Evolutionary conservation across 2,329 filamentous ascomycete species (phyloP).

Genomic region (Aphanocladium album): DNA sequence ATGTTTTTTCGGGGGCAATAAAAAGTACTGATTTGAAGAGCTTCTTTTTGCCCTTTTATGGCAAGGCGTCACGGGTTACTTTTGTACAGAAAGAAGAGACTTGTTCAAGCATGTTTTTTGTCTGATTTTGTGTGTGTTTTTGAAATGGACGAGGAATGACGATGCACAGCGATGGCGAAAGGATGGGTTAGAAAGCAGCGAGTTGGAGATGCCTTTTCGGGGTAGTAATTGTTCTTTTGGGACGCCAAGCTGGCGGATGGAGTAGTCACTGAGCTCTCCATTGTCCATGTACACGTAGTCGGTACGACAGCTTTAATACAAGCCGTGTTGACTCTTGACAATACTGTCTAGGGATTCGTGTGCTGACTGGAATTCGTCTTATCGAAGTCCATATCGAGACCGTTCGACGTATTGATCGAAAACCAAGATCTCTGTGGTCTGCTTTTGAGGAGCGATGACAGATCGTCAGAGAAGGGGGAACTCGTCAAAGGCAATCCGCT

Average conservation of each 20-base stretch:
- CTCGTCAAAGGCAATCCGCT: too few relatives aligned
- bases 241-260: not conserved
- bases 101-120: not conserved
- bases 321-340: too few relatives aligned
- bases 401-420: too few relatives aligned
- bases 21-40: not conserved
- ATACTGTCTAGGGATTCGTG: too few relatives aligned
- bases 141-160: not conserved
- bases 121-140: not conserved
- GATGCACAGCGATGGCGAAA: not conserved
- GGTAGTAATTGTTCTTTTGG: not conserved
- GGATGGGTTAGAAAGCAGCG: not conserved
- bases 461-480: too few relatives aligned
- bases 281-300: not conserved
- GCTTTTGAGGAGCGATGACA: too few relatives aligned
- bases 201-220: not conserved
- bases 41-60: not conserved
- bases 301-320: not conserved
- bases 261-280: not conserved
- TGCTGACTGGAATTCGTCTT: too few relatives aligned
- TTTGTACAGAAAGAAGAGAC: not conserved
- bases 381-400: too few relatives aligned
- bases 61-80: constrained; percentile 2
- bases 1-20: not conserved
- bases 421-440: too few relatives aligned